phyloP scores from a whole-genome alignment of 1,139 yeast species.

The Waltiozyma sp. region DNA sequence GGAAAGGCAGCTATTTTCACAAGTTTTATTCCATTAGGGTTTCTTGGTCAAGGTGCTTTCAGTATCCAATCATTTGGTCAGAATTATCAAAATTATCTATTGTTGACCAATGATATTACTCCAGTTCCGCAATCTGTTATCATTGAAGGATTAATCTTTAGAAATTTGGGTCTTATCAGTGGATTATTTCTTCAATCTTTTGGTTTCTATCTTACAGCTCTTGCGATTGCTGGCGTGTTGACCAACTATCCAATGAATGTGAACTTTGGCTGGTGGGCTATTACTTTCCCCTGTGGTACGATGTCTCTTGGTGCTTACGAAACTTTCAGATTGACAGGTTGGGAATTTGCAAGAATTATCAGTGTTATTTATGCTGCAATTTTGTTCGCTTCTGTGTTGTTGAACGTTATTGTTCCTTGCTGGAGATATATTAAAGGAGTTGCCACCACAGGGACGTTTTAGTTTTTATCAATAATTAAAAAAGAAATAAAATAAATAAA shows the following conservation, averaged over 20 bases:
- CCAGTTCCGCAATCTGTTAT: conserved; percentile 4
- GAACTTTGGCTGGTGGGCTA: conserved; percentile 68
- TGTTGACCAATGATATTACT: not conserved
- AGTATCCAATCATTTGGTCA: conserved; percentile 51
- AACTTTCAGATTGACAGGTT: conserved; percentile 33
- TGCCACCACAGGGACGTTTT: not conserved
- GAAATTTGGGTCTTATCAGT: conserved; percentile 16
- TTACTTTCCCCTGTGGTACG: conserved; percentile 87
- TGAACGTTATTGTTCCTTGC: not conserved
- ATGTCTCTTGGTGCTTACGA: conserved; percentile 53
- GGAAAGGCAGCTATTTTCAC: conserved; percentile 34
- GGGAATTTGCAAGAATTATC: conserved; percentile 46
- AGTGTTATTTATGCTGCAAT: conserved; percentile 48
- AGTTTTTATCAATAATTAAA: no score
- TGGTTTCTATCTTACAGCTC: conserved; percentile 54
- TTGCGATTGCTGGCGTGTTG: conserved; percentile 36
- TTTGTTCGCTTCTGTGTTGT: not conserved
- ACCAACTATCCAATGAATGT: conserved; percentile 33
- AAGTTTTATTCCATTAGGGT: conserved; percentile 53
- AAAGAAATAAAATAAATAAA: not conserved
- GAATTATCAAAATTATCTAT: conserved; percentile 19
- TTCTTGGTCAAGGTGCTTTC: conserved; percentile 74
- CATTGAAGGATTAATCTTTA: conserved; percentile 17
- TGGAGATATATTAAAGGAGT: not conserved
- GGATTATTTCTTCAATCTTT: conserved; percentile 43